Base-by-base conservation (phyloP, 2,329 filamentous ascomycete genomes). In the Paecilomyces fulvus region DNA sequence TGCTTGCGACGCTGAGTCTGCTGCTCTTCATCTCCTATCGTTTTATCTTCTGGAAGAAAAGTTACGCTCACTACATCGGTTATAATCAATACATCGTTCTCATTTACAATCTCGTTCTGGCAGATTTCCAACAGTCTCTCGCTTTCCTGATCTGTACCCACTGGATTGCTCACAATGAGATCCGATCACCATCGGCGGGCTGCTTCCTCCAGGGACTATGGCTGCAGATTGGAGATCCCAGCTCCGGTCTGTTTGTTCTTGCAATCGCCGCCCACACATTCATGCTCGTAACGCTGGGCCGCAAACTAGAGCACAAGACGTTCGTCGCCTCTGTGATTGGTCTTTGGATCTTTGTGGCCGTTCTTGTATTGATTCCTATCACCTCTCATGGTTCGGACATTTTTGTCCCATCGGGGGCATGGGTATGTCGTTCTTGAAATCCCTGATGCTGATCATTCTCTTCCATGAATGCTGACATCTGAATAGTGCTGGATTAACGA, bases 221-320 rank as follows among this genome's bases (percentile, higher is more conserved):
- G 60, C 65, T 82, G 3, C 78, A 81, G 55, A 72, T 80, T 50
- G 80, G 79, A 25, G 79, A 82, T 59, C 73, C 80, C 5, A 70
- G 75, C 4, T 77, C 77, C 61, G 78, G 79, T n/a, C 71, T 81
- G 54, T 80, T 82, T 61, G 76, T 81, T 52, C 67, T 82, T 4
- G 76, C 78, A 9, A 82, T 82, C 62, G 79, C 79, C 10, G 65
- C 80, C n/a, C 79, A 82, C 59, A 82, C 79, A 0, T 80, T 78
- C 65, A 60, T 78, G 55, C 70, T 77, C 7, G 75, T 82, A 7
- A 72, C 79, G 8, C 73, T 74, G 60, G 77, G 78, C 9, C 73
- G 71, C 50, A 77, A 77, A 53, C 59, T 80, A 61, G 69, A 72
- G 4, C 75, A 79, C 61, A 66, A 60, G n/a, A 65, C 67, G 54